These are phyloP conservation scores for Suhomyces xylopsoci DNA, from an alignment of 805 yeast species.

Conservation along the genomic window DNA sequence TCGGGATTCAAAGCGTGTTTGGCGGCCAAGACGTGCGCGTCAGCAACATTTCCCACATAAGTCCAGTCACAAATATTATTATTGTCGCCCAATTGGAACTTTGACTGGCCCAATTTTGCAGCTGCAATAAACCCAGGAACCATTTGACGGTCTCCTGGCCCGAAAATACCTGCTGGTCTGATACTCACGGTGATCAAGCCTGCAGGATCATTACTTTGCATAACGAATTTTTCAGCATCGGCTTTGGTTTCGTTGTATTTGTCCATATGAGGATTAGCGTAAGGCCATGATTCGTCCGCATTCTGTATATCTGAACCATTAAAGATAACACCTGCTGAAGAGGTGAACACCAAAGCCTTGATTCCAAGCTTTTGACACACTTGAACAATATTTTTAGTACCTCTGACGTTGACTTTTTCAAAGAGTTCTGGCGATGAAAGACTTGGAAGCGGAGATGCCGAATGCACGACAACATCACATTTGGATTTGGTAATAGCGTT, in stretches of 20 bases:
- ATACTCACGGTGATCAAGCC: slow-evolving; percentile 76
- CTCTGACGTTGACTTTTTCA: slow-evolving; percentile 85
- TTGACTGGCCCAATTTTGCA: slow-evolving; percentile 79
- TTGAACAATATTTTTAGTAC: slow-evolving; percentile 72
- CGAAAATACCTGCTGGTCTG: slow-evolving; percentile 97
- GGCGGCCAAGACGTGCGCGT: slow-evolving; percentile 92
- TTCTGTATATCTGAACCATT: slow-evolving; percentile 90
- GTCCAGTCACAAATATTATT: slow-evolving; percentile 95
- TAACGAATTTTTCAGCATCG: slow-evolving; percentile 78
- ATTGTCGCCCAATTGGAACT: slow-evolving; percentile 92
- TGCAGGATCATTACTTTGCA: slow-evolving; percentile 61
- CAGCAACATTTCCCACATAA: slow-evolving; percentile 97
- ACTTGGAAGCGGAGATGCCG: slow-evolving; percentile 97
- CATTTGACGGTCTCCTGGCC: slow-evolving; percentile 96
- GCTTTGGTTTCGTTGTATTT: slow-evolving; percentile 96
- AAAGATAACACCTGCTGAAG: slow-evolving; percentile 96
- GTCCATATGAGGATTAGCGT: slow-evolving; percentile 90
- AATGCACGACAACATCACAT: slow-evolving; percentile 83
- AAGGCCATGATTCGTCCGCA: slow-evolving; percentile 93
- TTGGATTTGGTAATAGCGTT: slow-evolving; percentile 55
- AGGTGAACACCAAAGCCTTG: slow-evolving; percentile 83
- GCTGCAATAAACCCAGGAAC: slow-evolving; percentile 89
- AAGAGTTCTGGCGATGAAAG: slow-evolving; percentile 68
- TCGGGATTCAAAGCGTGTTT: slow-evolving; percentile 56
- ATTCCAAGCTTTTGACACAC: slow-evolving; percentile 53